A percentile compares a stretch with the other conserved stretches of the same genome.
Evolutionary conservation across 1,284 basidiomycete species (phyloP).

Genomic region (Filobasidium uniguttulatum): DNA sequence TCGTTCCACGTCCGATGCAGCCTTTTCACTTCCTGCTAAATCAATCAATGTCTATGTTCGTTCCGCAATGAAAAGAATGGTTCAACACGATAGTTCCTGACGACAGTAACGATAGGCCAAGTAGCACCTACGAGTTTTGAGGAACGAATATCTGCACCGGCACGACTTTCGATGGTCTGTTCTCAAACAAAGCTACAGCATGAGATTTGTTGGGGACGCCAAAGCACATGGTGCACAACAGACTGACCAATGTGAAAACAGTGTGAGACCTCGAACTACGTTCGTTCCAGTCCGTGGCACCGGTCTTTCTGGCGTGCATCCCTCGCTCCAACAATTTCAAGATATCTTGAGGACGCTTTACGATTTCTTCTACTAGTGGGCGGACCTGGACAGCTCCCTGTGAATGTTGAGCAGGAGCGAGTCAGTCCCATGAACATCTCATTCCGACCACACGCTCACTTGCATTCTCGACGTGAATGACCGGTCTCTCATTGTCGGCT

Average conservation of each 20-base stretch:
- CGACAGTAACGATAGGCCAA: too few relatives aligned
- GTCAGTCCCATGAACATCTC: too few relatives aligned
- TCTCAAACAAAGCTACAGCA: too few relatives aligned
- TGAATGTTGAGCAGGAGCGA: too few relatives aligned
- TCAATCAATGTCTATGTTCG: conserved; percentile 37
- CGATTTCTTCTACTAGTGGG: conserved; percentile 42
- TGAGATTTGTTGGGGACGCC: conserved; percentile 11
- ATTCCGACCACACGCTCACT: too few relatives aligned
- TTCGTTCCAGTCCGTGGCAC: conserved; percentile 47
- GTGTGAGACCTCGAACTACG: conserved; percentile 42
- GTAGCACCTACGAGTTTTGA: conserved; percentile 27
- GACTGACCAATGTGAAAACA: conserved; percentile 42
- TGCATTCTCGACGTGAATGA: conserved; percentile 33
- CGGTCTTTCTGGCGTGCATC: conserved; percentile 40
- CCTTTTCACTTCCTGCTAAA: conserved; percentile 45
- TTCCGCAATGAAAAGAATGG: too few relatives aligned
- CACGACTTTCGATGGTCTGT: conserved; percentile 12
- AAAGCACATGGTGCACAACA: background rate
- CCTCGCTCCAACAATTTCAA: conserved; percentile 40
- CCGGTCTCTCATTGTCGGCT: conserved; percentile 28
- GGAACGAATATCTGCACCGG: conserved; percentile 24
- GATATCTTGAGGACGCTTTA: conserved; percentile 41
- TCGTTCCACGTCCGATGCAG: conserved; percentile 42
- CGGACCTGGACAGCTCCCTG: conserved; percentile 39
- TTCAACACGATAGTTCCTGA: background rate